phyloP scores from a whole-genome alignment of 1,284 basidiomycete genomes.

The Chalciporus sp. region DNA sequence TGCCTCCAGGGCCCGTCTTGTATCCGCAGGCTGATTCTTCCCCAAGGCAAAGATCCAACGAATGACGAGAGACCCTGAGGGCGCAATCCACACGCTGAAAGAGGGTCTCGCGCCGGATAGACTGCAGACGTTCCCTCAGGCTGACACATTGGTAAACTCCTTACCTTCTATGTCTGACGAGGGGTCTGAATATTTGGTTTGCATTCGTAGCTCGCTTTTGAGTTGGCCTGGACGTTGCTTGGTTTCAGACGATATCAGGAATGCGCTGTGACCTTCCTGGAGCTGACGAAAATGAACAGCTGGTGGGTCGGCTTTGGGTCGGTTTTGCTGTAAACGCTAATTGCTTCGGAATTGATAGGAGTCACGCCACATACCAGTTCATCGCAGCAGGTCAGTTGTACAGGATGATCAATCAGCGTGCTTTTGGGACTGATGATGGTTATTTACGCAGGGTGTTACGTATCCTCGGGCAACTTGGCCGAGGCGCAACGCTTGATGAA shows the following conservation, averaged over 20 bases:
- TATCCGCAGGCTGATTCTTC: background rate
- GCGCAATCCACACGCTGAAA: conserved; percentile 63
- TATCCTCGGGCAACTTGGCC: conserved; percentile 51
- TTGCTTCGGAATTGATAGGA: conserved; percentile 43
- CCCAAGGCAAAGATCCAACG: conserved; percentile 75
- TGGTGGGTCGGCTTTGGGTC: conserved; percentile 47
- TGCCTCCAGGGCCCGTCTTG: background rate
- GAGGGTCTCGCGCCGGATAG: conserved; percentile 57
- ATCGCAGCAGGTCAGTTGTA: conserved; percentile 58
- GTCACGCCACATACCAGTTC: conserved; percentile 76
- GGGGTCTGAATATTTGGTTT: background rate
- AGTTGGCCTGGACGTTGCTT: conserved; percentile 75
- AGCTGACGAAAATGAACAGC: conserved; percentile 64
- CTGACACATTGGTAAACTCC: conserved; percentile 60
- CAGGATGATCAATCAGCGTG: background rate
- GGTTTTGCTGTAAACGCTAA: background rate
- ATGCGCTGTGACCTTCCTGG: conserved; percentile 64
- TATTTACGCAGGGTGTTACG: conserved; percentile 52
- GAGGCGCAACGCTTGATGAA: conserved; percentile 65
- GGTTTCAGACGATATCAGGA: conserved; percentile 66
- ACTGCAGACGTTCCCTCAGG: conserved; percentile 61
- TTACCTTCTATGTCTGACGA: background rate
- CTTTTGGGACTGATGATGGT: background rate
- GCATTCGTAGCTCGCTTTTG: conserved; percentile 61
- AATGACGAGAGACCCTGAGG: conserved; percentile 63